Evolutionary conservation across 768 basidiomycete species (phyloP), one percentile per base, ranked within the genome.

Genomic region (Phlebiopsis gigantea): DNA sequence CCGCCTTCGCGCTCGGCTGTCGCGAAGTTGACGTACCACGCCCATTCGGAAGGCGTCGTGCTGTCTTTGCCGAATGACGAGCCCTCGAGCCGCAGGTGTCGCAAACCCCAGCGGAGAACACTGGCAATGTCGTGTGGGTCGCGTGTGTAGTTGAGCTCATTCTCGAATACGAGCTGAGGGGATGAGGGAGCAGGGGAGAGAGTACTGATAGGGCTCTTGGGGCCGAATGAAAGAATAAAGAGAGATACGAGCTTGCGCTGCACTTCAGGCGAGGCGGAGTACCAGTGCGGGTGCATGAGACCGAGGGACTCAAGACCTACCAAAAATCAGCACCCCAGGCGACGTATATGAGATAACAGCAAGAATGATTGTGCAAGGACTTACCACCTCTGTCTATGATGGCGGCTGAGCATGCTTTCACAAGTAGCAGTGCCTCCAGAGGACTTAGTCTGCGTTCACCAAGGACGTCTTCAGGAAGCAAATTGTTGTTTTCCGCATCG

Each of bases 221-320:
- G 34, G 61, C 76, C 73, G 69, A 87, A 75, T 1, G 87, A 87
- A 61, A 79, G 79, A 58, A 92, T 75, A 73, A 85, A 91, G 56
- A 83, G 78, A 17, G 87, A 87, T 55, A 90, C 81, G 29, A 92
- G 82, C 59, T 69, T 75, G 61, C 73, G 82, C 68, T 92, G 90
- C n/a, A 79, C 70, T 9, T 82, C 79, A 7, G 81, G 81, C 5
- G 87, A 89, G 8, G 89, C 77, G 41, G 88, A 85, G 67, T 87
- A 77, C 89, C 87, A 92, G 67, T 91, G 86, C 5, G 90, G 88
- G 63, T 87, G 87, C 87, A 92, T 92, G 46, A 92, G 77, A 19
- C 90, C 90, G 46, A 88, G 83, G 3, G 85, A 84, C 67, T 90
- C 88, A 50, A 90, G 75, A n/a, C 89, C 89, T 91, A 58, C 12